Evolutionary conservation across 2,329 filamentous ascomycete species (phyloP), one percentile per base, ranked within the genome.

Genomic region (Claviceps paspali): DNA sequence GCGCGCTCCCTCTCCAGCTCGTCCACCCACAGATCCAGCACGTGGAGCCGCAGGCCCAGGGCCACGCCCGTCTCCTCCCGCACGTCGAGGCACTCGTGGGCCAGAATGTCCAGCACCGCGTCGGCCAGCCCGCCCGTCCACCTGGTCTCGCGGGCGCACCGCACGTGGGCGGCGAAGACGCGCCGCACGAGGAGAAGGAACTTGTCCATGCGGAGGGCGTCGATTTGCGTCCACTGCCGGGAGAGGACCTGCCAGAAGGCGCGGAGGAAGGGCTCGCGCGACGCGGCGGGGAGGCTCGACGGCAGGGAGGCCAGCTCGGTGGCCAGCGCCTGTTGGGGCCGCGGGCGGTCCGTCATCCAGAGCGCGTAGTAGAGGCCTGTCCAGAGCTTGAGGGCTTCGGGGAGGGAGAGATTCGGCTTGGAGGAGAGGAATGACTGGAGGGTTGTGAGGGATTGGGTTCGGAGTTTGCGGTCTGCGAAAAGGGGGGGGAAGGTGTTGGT

Each of bases 341-440:
- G 63, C 9, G 86, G 79, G 33, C 86, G 82, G 66, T 95, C 87
- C 57, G 80, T 85, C 78, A 94, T 91, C 80, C 85, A 95, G 51
- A 91, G 74, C 52, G 79, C 80, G 68, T 86, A 95, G 66, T 91
- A 95, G 15, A 96, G 73, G 5, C 86, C 88, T 55, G 92, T 93
- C 85, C 86, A 94, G 46, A 96, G 72, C 64, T 94, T 94, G 42
- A 88, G 67, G 35, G 84, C 66, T 45, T 94, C 86, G 46, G 81
- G 57, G 29, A 73, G 64, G 14, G 73, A 63, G 43, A 95, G 73
- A 38, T 59, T 50, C 27, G 63, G 56, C 29, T 72, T 69, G 42
- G 73, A 67, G 43, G 73, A 69, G 54, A 96, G 79, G 65, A 83
- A 95, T 35, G 75, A 70, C 46, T 77, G 75, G 21, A 96, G 76